These are phyloP conservation scores for Alternaria dauci DNA, from an alignment of 2,329 filamentous ascomycete genomes.

Conservation along the genomic window DNA sequence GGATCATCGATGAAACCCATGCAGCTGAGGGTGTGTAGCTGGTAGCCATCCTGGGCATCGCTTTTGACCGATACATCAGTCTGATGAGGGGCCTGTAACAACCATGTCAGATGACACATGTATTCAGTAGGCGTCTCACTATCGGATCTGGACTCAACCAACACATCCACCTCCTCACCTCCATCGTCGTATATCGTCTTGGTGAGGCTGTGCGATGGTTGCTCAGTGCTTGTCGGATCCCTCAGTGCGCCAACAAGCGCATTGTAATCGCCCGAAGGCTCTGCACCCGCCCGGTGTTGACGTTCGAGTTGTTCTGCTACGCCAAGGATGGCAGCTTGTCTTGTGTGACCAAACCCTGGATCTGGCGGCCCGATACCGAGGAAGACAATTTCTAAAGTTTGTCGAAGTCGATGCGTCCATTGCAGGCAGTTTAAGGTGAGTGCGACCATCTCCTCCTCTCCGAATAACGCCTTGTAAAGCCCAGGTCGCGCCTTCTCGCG, in stretches of 20 bases:
- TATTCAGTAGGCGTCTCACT: conserved; percentile 46
- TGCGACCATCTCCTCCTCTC: conserved; percentile 16
- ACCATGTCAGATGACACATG: conserved; percentile 26
- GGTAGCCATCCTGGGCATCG: conserved; percentile 12
- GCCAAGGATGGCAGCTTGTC: conserved; percentile 18
- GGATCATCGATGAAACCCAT: conserved; percentile 27
- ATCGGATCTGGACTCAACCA: conserved; percentile 78
- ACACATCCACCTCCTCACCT: conserved; percentile 19
- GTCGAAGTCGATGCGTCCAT: conserved; percentile 19
- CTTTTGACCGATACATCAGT: conserved; percentile 7
- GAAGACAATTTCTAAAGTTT: conserved; percentile 22
- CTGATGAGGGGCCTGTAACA: conserved; percentile 18
- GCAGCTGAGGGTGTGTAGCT: conserved; percentile 21
- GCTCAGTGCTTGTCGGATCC: conserved; percentile 3
- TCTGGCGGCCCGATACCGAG: conserved; percentile 19
- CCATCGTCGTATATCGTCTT: conserved; percentile 24
- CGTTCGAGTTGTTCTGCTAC: conserved; percentile 21
- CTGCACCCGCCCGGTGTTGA: conserved; percentile 16
- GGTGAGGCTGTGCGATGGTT: conserved; percentile 5
- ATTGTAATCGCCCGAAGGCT: conserved; percentile 16
- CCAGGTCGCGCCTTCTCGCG: conserved; percentile 16
- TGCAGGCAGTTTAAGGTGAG: conserved; percentile 7
- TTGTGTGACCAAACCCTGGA: conserved; percentile 11
- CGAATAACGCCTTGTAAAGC: conserved; percentile 16
- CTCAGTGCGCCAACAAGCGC: conserved; percentile 19